Evolutionary conservation across 2,329 filamentous ascomycete species (phyloP), one percentile per base, ranked within the genome.

Genomic region (Fusarium sulawesiense): DNA sequence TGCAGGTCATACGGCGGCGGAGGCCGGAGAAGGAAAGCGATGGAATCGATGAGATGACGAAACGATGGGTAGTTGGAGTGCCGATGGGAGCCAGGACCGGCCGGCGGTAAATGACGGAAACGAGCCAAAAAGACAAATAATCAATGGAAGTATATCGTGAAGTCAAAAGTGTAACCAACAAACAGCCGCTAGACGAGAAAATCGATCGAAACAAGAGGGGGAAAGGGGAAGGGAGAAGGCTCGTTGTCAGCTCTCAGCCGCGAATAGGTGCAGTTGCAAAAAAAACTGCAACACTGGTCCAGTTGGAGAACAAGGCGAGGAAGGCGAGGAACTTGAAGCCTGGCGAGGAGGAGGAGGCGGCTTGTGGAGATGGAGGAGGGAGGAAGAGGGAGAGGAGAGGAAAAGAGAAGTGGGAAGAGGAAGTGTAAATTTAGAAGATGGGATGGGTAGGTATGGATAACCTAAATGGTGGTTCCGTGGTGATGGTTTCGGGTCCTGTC

Each of bases 1-100:
- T 59, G 66, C 66, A 58, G 68, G 65, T 75, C 78, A 78, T 78
- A 73, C 76, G 75, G 73, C 63, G 64, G 64, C 64, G 60, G 59
- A 70, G 64, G 56, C 67, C 54, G 59, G 58, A 32, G 41, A 54
- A 56, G 60, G 54, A 58, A 71, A 55, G 55, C 47, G 51, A 71
- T 69, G 42, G 50, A 55, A 66, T 37, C 48, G 57, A 56, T 49
- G 25, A 45, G 37, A 61, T 66, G 55, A 70, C 56, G 65, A 73
- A 56, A 64, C 54, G 58, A 67, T 55, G 60, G 57, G 68, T 48
- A 59, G 66, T 66, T 66, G 70, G 71, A 69, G 55, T 40, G 55
- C 61, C 63, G 64, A 67, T 63, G 27, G 50, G 21, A 70, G 50
- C 51, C 59, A 71, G 55, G 64, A 76, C 75, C 75, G 75, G 70